Percentiles rank a stretch among this genome's conserved stretches.
Evolutionary conservation across 2,329 filamentous ascomycete species (phyloP).

Genomic region (Coniella lustricola): DNA sequence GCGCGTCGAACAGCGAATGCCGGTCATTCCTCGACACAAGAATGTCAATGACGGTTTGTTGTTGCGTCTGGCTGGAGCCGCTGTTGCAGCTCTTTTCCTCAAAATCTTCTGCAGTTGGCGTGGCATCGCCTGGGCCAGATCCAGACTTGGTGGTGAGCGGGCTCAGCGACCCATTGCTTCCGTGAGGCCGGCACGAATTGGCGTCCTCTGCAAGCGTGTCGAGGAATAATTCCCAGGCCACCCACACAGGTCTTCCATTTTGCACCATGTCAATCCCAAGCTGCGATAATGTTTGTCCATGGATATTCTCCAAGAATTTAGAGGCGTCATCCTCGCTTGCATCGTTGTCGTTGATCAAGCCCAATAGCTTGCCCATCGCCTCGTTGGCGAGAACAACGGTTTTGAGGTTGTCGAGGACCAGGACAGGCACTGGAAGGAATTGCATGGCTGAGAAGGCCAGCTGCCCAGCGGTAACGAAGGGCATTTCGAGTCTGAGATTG

Average conservation of each 20-base stretch:
- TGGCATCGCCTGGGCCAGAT: neutral
- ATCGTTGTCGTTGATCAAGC: slow-evolving; percentile 40
- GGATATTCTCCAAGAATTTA: slow-evolving; percentile 50
- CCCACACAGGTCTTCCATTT: slow-evolving; percentile 54
- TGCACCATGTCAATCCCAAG: slow-evolving; percentile 69
- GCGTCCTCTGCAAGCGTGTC: slow-evolving; percentile 44
- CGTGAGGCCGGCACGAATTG: slow-evolving; percentile 16
- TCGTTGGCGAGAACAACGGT: slow-evolving; percentile 69
- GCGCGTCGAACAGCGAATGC: slow-evolving; percentile 29
- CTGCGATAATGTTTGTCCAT: slow-evolving; percentile 60
- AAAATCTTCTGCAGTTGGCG: neutral
- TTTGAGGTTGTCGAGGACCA: slow-evolving; percentile 63
- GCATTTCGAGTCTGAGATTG: slow-evolving; percentile 27
- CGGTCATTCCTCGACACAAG: slow-evolving; percentile 49
- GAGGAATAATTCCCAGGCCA: slow-evolving; percentile 53
- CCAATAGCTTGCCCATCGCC: slow-evolving; percentile 63
- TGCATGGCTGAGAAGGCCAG: slow-evolving; percentile 63
- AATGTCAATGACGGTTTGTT: slow-evolving; percentile 62
- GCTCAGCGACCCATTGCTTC: slow-evolving; percentile 14
- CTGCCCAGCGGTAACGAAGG: slow-evolving; percentile 41
- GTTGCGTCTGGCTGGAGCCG: slow-evolving; percentile 12
- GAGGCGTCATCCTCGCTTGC: slow-evolving; percentile 33
- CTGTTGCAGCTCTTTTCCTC: slow-evolving; percentile 16
- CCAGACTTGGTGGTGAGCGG: neutral
- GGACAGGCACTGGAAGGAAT: slow-evolving; percentile 64